Base-by-base conservation (phyloP, 495 filamentous ascomycete genomes). In the Neurospora sp. region DNA sequence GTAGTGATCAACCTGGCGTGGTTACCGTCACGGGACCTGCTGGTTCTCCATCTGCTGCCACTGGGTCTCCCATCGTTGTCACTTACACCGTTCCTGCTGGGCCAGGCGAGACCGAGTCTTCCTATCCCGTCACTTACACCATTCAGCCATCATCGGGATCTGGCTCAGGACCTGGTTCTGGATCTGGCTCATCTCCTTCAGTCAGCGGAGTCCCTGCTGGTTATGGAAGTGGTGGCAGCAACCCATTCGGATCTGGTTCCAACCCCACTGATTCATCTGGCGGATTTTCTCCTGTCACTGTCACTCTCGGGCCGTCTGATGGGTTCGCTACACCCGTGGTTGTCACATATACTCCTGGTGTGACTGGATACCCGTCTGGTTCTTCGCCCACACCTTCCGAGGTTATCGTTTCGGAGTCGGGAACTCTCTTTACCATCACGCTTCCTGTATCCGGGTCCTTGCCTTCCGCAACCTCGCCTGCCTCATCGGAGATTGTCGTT, bases 81-180 rank as follows among this genome's bases (percentile, higher is more conserved):
- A 78, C 79, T 3, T 80, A 79, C 75, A 78, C 78, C 2, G 72
- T 74, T 8, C 74, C 76, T 2, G 71, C 54, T 8, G 27, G 20
- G 2, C 62, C 72, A 1, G 74, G 73, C 38, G 46, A 16, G n/a
- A 71, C 39, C 11, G 38, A 20, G n/a, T 74, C 75, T 14, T 18
- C 74, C 6, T 80, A 79, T 72, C 71, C 74, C 3, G 78, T 79
- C 23, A 76, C 76, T 9, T 79, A 78, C 71, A 78, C 77, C 4
- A 10, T 42, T 31, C 69, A 27, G 12, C 71, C 72, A 31, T 66
- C 54, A 4, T 72, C 72, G 0, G n/a, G 72, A 9, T 23, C 54
- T 31, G 60, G 1, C 18, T 66, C 73, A 2, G 20, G 71, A 6
- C 12, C 66, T 14, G 60, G 2, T 10, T 66, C 37, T 16, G 70